phyloP scores from a whole-genome alignment of 192 early-diverging fungal genomes.

The Gryganskiella cystojenkinii region DNA sequence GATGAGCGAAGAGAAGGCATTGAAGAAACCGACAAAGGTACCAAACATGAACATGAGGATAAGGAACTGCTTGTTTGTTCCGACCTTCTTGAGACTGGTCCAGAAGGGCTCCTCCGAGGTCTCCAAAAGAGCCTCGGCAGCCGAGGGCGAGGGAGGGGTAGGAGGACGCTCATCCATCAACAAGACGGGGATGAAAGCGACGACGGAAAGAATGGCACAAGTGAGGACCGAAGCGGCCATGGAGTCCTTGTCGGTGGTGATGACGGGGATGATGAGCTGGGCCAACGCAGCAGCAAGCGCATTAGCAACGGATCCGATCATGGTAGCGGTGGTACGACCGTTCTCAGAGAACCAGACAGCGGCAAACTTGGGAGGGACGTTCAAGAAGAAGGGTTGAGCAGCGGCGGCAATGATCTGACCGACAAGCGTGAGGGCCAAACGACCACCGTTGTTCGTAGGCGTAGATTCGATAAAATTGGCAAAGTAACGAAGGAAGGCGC shows the following conservation, averaged over 20 bases:
- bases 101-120: conserved; percentile 49
- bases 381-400: conserved; percentile 68
- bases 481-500: conserved; percentile 60
- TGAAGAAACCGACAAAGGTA: conserved; percentile 61
- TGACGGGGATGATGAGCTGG: conserved; percentile 58
- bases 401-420: conserved; percentile 61
- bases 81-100: conserved; percentile 48
- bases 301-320: conserved; percentile 62
- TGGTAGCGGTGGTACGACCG: conserved; percentile 60
- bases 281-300: conserved; percentile 61
- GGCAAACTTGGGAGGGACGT: conserved; percentile 66
- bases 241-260: conserved; percentile 39
- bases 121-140: conserved; percentile 44
- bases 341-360: conserved; percentile 63
- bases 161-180: conserved; percentile 58
- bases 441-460: conserved; percentile 38
- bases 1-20: conserved; percentile 58
- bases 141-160: conserved; percentile 61
- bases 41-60: conserved; percentile 61
- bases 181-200: conserved; percentile 53
- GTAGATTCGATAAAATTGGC: conserved; percentile 49
- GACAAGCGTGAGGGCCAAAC: conserved; percentile 53
- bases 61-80: conserved; percentile 56
- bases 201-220: conserved; percentile 52
- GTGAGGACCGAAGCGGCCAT: conserved; percentile 56